Evolutionary conservation across 805 yeast genomes (phyloP).

Genomic region (Candida nanaspora): DNA sequence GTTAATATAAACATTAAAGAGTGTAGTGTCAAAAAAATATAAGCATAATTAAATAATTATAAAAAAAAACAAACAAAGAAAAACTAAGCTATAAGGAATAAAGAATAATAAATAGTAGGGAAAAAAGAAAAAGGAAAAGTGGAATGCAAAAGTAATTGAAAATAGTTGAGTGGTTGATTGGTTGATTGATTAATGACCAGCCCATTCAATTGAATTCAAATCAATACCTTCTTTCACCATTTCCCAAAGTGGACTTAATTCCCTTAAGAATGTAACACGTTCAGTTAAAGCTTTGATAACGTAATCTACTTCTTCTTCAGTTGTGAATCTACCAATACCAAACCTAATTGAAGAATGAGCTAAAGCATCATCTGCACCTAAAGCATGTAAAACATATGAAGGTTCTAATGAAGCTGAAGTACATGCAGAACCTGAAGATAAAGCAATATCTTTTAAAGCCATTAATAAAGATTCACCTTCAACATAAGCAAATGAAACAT

Average conservation of each 20-base stretch:
- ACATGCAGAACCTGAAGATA: constrained; percentile 96
- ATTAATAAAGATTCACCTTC: constrained; percentile 96
- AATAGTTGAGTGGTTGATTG: neutral
- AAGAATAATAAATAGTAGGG: too few species aligned
- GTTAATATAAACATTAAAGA: too few species aligned
- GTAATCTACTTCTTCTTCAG: constrained; percentile 92
- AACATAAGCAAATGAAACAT: constrained; percentile 92
- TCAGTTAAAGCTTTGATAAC: constrained; percentile 83
- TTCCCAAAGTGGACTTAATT: constrained; percentile 95
- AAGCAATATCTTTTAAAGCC: constrained; percentile 96
- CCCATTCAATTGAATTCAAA: constrained; percentile 90
- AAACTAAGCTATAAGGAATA: too few species aligned
- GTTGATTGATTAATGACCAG: constrained; percentile 60
- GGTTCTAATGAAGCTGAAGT: constrained; percentile 98
- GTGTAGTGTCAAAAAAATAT: too few species aligned
- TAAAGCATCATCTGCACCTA: constrained; percentile 96
- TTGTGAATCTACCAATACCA: constrained; percentile 95
- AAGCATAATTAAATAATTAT: too few species aligned
- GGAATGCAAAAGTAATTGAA: neutral
- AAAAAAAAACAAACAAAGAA: too few species aligned
- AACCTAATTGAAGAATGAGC: constrained; percentile 98
- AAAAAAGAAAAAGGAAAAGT: neutral
- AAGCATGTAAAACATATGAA: constrained; percentile 90
- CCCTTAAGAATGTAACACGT: constrained; percentile 86
- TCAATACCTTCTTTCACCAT: constrained; percentile 99